phyloP scores from a whole-genome alignment of 352 stramenopile genomes.

The Thalassiosira hispida region DNA sequence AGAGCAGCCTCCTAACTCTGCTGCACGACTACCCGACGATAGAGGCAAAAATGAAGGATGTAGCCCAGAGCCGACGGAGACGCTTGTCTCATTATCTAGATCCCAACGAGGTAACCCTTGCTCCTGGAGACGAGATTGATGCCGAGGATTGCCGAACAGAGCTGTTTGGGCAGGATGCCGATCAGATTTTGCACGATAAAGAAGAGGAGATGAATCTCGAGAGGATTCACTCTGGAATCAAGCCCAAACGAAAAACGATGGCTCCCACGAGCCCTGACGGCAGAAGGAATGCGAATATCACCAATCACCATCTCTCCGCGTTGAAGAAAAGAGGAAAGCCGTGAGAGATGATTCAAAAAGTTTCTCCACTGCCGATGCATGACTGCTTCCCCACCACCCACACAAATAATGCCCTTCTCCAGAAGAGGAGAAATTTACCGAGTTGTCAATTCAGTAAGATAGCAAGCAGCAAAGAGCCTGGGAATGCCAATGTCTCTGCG shows the following conservation, averaged over 20 bases:
- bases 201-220: slow-evolving; percentile 39
- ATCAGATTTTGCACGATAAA: slow-evolving; percentile 51
- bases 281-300: slow-evolving; percentile 16
- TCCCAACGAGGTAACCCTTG: slow-evolving; percentile 29
- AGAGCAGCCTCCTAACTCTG: slow-evolving; percentile 33
- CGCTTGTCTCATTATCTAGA: slow-evolving; percentile 53
- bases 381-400: too few relatives aligned
- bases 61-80: slow-evolving; percentile 48
- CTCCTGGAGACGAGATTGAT: slow-evolving; percentile 58
- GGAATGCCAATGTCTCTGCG: too few relatives aligned
- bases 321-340: background rate
- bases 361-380: background rate
- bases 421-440: too few relatives aligned
- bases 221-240: slow-evolving; percentile 42
- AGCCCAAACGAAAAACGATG: slow-evolving; percentile 9
- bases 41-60: slow-evolving; percentile 53
- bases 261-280: background rate
- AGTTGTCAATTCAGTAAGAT: too few relatives aligned
- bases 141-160: slow-evolving; percentile 59
- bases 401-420: too few relatives aligned
- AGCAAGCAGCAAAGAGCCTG: too few relatives aligned
- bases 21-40: slow-evolving; percentile 57
- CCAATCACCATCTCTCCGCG: background rate
- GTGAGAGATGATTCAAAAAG: background rate
- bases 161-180: slow-evolving; percentile 53